Evolutionary conservation across 2,329 filamentous ascomycete species (phyloP).

Genomic region (Ophiostoma triangulosporum): DNA sequence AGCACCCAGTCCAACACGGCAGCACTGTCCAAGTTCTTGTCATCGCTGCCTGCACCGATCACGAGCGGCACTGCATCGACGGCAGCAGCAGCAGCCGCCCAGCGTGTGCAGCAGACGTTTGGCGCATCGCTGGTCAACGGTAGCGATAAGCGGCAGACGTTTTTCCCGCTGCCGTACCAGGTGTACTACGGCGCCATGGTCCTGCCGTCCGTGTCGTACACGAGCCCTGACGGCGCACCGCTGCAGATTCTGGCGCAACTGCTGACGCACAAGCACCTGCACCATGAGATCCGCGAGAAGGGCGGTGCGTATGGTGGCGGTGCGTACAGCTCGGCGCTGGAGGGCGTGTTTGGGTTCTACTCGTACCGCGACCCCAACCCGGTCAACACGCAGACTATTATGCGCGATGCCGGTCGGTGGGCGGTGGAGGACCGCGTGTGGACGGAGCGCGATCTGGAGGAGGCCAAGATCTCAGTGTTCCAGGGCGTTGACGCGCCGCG

Average conservation of each 20-base stretch:
- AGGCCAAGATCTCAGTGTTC: slow-evolving; percentile 92
- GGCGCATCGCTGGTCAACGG: not conserved
- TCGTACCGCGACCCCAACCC: slow-evolving; percentile 96
- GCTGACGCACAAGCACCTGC: slow-evolving; percentile 88
- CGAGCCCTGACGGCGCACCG: slow-evolving; percentile 57
- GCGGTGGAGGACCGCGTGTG: slow-evolving; percentile 62
- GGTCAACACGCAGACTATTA: slow-evolving; percentile 72
- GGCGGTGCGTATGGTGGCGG: slow-evolving; percentile 92
- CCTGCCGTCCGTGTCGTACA: slow-evolving; percentile 73
- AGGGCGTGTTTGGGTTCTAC: slow-evolving; percentile 86
- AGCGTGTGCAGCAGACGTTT: slow-evolving; percentile 7
- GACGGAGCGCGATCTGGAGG: slow-evolving; percentile 76
- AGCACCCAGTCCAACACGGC: slow-evolving; percentile 56
- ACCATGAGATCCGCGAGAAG: slow-evolving; percentile 96
- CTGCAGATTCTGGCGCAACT: slow-evolving; percentile 84
- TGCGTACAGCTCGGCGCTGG: slow-evolving; percentile 65
- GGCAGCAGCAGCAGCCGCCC: not conserved
- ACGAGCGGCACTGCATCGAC: not conserved
- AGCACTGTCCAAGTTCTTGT: slow-evolving; percentile 58
- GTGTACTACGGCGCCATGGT: slow-evolving; percentile 87
- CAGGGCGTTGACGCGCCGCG: slow-evolving; percentile 80
- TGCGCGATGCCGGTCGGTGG: slow-evolving; percentile 70
- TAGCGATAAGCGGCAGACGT: slow-evolving; percentile 42
- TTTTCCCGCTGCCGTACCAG: slow-evolving; percentile 92
- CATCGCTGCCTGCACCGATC: slow-evolving; percentile 35